Base-by-base conservation (phyloP, 2,329 filamentous ascomycete species). In the Saccharata proteae region DNA sequence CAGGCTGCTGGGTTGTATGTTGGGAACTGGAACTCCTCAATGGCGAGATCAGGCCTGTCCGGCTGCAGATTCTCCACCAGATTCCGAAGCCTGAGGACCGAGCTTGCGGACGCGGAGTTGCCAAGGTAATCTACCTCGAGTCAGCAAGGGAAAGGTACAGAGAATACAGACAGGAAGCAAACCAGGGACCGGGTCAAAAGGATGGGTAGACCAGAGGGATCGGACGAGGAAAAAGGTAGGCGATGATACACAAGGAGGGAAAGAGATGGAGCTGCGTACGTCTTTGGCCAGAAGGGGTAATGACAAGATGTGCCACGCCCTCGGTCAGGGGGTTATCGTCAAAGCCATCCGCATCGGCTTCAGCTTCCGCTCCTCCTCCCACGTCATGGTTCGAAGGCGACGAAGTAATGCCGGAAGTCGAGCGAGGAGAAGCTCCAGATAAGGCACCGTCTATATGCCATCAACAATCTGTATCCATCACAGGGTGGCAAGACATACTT, bases 31-130 rank as follows among this genome's bases (percentile, higher is more conserved):
- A 35, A n/a, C n/a, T n/a, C 32, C 24, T 35, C 32, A 49, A 38
- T 54, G 47, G 14, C 57, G 38, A 15, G 50, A 47, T 37, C 51
- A 27, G 53, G 53, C 40, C 56, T 53, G 40, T 54, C 55, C 29
- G 28, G 41, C 36, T 7, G 35, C n/a, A 39, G 35, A 2, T 36
- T 37, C 27, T 40, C 43, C 6, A 47, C 41, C 11, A 47, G 42
- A 24, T 45, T 42, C 7, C 39, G 36, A 5, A 48, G 38, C 12
- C 42, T 32, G 28, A 44, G 30, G 4, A 40, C 42, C 11, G 43
- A 35, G 15, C 40, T 43, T 7, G 43, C 42, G 3, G 45, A 46
- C 3, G 45, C 47, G 6, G 43, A 46, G 18, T 41, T 41, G 10
- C 44, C 44, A 5, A 47, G 36, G 25, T 46, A 48, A 22, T 46